Base-by-base conservation (phyloP, 176 grass and related monocot species). In the Zoysia japonica region DNA sequence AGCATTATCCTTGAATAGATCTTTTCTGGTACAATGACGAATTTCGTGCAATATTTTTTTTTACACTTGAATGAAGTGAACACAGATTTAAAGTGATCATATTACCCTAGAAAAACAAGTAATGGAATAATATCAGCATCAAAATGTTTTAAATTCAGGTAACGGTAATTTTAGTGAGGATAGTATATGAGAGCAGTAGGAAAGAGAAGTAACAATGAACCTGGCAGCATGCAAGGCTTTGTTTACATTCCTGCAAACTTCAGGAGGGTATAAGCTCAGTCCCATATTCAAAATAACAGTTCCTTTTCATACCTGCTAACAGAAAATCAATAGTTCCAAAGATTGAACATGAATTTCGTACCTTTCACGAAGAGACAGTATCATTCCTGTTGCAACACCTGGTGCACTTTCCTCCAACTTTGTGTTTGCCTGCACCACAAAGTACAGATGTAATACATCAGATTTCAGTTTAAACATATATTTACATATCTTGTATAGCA, bases 301-400 rank as follows among this genome's bases (percentile, higher is more conserved):
- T 55, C 9, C 1, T 59, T 61, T 51, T 52, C 37, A 53, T 71
- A 35, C 49, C 28, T 61, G 43, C 45, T 39, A 67, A 61, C 65
- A 70, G 8, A 57, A 81, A 81, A 59, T 48, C 12, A 82, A 52
- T 5, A 59, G 16, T 72, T 72, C 61, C 39, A 65, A 75, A 68
- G 42, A 14, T 72, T 48, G 47, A 14, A 60, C n/a, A 88, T 77
- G 44, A 74, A 72, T 28, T 11, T 44, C 48, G 12, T 74, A 95
- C 96, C 92, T 93, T 95, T 93, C 90, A 67, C 96, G 92, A 72
- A 99, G 86, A 89, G 96, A 93, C 65, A 99, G 74, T 82, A 99
- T 99, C 92, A 99, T 95, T 77, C 96, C 96, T n/a, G 92, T 99
- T 2, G 96, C 88, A 52, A 88, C 90, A 71, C 96, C 96, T 59